A percentile compares a stretch with the other conserved stretches of the same genome.
These are phyloP conservation scores for Hyparrhenia diplandra DNA, from an alignment of 176 grass and related monocot genomes.

Conservation along the genomic window DNA sequence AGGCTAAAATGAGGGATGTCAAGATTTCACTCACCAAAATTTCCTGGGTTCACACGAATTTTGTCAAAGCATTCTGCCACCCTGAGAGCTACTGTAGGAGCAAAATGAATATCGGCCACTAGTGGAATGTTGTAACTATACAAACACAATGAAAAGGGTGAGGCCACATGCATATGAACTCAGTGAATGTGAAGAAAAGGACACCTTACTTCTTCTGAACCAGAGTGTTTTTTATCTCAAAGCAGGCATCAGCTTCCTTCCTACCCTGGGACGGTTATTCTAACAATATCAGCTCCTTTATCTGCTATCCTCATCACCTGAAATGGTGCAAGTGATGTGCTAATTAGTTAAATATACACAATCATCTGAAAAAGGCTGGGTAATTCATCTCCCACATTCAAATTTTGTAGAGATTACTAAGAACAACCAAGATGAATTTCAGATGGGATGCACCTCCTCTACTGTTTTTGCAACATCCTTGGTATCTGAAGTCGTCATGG, in stretches of 20 bases:
- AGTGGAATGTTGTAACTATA: constrained; percentile 91
- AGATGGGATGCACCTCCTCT: constrained; percentile 60
- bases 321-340: not conserved
- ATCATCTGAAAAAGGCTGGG: not conserved
- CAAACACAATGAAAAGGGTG: constrained; percentile 7
- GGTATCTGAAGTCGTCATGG: constrained; percentile 97
- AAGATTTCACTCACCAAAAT: constrained; percentile 65
- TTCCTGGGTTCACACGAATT: constrained; percentile 99
- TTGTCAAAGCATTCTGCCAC: constrained; percentile 99
- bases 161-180: constrained; percentile 3
- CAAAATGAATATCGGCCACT: constrained; percentile 99
- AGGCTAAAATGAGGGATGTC: constrained; percentile 18
- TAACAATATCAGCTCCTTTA: constrained; percentile 90
- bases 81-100: constrained; percentile 79
- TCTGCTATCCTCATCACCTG: constrained; percentile 99
- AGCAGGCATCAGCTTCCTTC: constrained; percentile 97
- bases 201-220: constrained; percentile 94
- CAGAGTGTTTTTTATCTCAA: constrained; percentile 92
- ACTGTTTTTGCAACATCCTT: constrained; percentile 92
- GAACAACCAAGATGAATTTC: not conserved
- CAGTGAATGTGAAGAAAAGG: constrained; percentile 15
- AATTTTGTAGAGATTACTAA: not conserved
- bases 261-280: constrained; percentile 98
- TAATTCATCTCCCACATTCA: not conserved
- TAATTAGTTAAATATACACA: not conserved